Conservation (phyloP, 768 basidiomycete genomes). For the Mycena pura region DNA sequence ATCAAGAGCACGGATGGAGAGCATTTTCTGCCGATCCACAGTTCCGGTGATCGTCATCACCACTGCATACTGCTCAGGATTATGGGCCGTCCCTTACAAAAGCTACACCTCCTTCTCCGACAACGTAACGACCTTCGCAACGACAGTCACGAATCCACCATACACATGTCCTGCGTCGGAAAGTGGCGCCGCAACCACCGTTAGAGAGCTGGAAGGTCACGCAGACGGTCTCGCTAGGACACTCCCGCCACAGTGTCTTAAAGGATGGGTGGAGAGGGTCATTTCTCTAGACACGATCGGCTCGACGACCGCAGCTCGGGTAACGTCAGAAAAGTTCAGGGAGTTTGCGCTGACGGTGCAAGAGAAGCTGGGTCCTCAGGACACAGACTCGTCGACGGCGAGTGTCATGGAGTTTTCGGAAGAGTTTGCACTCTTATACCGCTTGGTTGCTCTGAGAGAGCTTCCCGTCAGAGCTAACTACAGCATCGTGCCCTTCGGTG, state of each 20-base stretch:
- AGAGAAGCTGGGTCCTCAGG: background rate
- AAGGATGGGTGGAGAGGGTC: background rate
- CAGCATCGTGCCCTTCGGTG: background rate
- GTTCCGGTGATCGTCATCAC: background rate
- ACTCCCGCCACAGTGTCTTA: background rate
- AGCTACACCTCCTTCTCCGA: too few relatives aligned
- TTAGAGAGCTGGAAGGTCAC: too few relatives aligned
- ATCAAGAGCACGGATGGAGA: background rate
- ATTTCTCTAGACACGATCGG: background rate
- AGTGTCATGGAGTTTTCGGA: background rate
- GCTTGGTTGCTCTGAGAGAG: background rate
- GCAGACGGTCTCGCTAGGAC: background rate
- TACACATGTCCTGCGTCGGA: background rate
- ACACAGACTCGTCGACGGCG: background rate
- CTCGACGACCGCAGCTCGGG: background rate
- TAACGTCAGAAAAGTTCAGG: background rate
- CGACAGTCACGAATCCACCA: background rate
- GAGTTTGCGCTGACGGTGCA: background rate
- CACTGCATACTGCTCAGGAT: background rate
- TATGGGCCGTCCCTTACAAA: background rate
- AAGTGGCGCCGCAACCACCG: background rate
- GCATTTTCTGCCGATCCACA: background rate
- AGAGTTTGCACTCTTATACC: background rate
- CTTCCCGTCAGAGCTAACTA: background rate
- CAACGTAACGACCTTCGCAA: background rate